Conservation (phyloP, 805 yeast species). For the Saccharomycopsis synnaedendra region DNA sequence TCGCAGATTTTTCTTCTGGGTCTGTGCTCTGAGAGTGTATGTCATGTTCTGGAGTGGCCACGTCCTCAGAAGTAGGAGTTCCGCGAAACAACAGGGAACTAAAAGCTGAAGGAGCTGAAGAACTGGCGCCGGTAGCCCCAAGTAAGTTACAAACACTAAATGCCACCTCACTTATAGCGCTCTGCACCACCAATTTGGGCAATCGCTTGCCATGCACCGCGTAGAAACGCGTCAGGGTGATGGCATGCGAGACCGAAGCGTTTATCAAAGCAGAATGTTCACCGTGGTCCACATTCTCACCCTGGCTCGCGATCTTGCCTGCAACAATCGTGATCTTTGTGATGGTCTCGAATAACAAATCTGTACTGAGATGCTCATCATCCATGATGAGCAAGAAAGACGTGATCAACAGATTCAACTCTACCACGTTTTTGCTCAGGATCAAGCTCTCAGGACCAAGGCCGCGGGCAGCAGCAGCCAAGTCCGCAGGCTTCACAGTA, state of each 20-base stretch:
- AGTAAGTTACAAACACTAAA: constrained; percentile 54
- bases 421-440: constrained; percentile 31
- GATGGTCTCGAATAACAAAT: constrained; percentile 37
- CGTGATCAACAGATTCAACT: constrained; percentile 33
- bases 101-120: not conserved
- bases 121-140: constrained; percentile 36
- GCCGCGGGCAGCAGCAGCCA: constrained; percentile 21
- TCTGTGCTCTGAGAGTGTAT: not conserved
- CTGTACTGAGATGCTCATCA: constrained; percentile 22
- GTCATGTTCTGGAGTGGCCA: not conserved
- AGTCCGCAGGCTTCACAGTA: constrained; percentile 16
- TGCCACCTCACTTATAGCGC: constrained; percentile 65
- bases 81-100: not conserved
- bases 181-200: constrained; percentile 61
- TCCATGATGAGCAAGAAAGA: constrained; percentile 23
- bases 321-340: constrained; percentile 35
- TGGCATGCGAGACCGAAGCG: constrained; percentile 60
- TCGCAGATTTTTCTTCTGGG: not conserved
- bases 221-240: constrained; percentile 68
- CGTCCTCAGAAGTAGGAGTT: not conserved
- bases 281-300: constrained; percentile 22
- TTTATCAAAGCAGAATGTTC: constrained; percentile 40
- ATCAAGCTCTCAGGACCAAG: constrained; percentile 33
- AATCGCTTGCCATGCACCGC: constrained; percentile 50
- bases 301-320: constrained; percentile 21